Evolutionary conservation across 495 filamentous ascomycete genomes (phyloP).

Genomic region (Beverwykella pulmonaria): DNA sequence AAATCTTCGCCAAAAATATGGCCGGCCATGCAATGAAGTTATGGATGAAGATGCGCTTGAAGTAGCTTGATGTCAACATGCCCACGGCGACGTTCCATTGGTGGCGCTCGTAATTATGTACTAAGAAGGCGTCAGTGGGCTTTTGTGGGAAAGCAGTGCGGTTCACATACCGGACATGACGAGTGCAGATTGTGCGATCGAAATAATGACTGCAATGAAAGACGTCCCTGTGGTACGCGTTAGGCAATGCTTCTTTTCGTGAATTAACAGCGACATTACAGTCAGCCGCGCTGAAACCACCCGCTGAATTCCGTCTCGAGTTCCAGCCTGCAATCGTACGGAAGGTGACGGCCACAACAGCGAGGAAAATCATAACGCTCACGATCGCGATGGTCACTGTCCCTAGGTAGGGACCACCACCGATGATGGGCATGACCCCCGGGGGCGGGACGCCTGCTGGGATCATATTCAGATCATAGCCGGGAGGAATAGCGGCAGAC

Average conservation of each 20-base stretch:
- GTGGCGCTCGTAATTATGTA: slow-evolving; percentile 12
- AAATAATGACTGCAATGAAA: slow-evolving; percentile 2
- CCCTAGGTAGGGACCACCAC: slow-evolving; percentile 6
- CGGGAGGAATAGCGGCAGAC: not conserved
- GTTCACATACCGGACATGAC: slow-evolving; percentile 7
- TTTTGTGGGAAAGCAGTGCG: not conserved
- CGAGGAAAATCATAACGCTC: slow-evolving; percentile 3
- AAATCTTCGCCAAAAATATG: slow-evolving; percentile 35
- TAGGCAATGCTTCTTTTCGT: no score
- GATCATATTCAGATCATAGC: slow-evolving; percentile 2
- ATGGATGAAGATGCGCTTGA: slow-evolving; percentile 19
- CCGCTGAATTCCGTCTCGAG: not conserved
- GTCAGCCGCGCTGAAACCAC: no score
- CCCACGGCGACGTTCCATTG: slow-evolving; percentile 16
- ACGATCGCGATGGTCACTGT: slow-evolving; percentile 14
- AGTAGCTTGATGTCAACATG: slow-evolving; percentile 9
- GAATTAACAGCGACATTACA: no score
- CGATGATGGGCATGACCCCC: slow-evolving; percentile 13
- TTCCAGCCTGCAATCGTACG: not conserved
- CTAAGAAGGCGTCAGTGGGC: slow-evolving; percentile 3
- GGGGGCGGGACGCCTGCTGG: slow-evolving; percentile 12
- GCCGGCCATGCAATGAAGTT: slow-evolving; percentile 25
- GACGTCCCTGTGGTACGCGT: slow-evolving; percentile 1
- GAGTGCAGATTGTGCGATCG: slow-evolving; percentile 12
- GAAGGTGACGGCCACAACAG: slow-evolving; percentile 1